Base-by-base conservation (phyloP, 306 rosid genomes). In the Medicago lupulina region DNA sequence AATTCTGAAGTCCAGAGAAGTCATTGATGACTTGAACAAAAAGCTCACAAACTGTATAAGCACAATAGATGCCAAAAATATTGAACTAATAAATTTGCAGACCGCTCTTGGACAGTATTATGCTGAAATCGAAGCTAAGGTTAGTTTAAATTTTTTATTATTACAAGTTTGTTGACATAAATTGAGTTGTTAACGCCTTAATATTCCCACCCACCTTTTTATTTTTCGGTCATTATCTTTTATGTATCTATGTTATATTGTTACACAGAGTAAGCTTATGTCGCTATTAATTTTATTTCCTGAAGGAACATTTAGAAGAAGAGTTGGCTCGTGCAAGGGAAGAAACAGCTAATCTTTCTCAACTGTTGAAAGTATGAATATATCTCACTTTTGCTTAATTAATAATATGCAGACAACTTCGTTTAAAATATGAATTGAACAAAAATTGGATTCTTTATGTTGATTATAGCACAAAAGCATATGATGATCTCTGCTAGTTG, bases 91-190 rank as follows among this genome's bases (percentile, higher is more conserved):
- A 76, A 95, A 95, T 87, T 91, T 95, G 50, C 98, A 92, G 88
- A 95, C 97, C 67, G 97, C 97, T 40, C 98, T 95, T 76, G 98
- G 98, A 70, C 98, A 90, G 85, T 92, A 95, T 83, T 95, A 90
- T 84, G 98, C 98, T 69, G 97, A 92, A 92, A 95, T 95, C 79
- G 98, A 95, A 85, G 97, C 96, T 14, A 95, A 95, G 98, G 98
- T 94, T 66, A 36, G 34, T 36, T 12, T 10, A 15, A 1, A 47
- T 15, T 51, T 61, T 31, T 15, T 58, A 12, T 21, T 67, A 67
- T 17, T 15, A 49, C 53, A 28, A 34, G 49, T 39, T 49, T 12
- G 21, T 7, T n/a, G 43, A 60, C 44, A 76, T 59, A 49, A 44
- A 50, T 61, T 73, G 77, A 34, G 41, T 40, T 66, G 77, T 86